These are phyloP conservation scores for Oldenlandia corymbosa DNA, from an alignment of 257 asterid genomes.

Conservation along the genomic window DNA sequence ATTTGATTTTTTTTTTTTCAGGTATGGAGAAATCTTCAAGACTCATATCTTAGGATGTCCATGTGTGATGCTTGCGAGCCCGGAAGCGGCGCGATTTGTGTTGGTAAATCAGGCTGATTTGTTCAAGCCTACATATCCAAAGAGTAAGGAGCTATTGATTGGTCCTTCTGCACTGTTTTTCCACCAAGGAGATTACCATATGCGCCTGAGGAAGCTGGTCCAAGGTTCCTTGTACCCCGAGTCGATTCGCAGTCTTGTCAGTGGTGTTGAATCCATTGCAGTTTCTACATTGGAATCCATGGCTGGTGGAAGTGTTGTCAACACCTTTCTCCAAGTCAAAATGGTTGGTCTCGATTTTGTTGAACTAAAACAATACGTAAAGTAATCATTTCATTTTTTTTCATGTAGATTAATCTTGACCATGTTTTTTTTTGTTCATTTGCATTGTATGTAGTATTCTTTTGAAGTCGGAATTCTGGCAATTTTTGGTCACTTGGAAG, in stretches of 20 bases:
- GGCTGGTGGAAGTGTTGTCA: constrained; percentile 40
- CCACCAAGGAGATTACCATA: constrained; percentile 73
- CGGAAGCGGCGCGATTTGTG: constrained; percentile 85
- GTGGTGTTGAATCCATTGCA: constrained; percentile 35
- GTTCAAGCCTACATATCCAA: constrained; percentile 91
- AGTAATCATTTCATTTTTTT: background rate
- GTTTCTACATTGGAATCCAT: constrained; percentile 50
- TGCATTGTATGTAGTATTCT: constrained; percentile 39
- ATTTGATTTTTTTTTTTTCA: too few relatives aligned
- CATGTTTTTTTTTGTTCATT: background rate
- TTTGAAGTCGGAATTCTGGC: constrained; percentile 73
- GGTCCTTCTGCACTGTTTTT: constrained; percentile 81
- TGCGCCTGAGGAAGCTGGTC: constrained; percentile 63
- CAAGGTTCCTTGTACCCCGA: constrained; percentile 51
- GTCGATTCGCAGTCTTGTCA: constrained; percentile 41
- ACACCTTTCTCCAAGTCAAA: constrained; percentile 62
- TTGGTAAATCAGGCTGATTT: constrained; percentile 51
- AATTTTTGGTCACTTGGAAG: constrained; percentile 56
- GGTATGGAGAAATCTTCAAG: constrained; percentile 89
- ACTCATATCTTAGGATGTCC: constrained; percentile 72
- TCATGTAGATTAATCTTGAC: too few relatives aligned
- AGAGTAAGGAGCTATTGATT: constrained; percentile 62
- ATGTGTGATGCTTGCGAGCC: constrained; percentile 81
- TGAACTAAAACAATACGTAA: too few relatives aligned
- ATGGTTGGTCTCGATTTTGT: constrained; percentile 34